Evolutionary conservation across 176 grass and related monocot species (phyloP).

Genomic region (Musa troglodytarum): DNA sequence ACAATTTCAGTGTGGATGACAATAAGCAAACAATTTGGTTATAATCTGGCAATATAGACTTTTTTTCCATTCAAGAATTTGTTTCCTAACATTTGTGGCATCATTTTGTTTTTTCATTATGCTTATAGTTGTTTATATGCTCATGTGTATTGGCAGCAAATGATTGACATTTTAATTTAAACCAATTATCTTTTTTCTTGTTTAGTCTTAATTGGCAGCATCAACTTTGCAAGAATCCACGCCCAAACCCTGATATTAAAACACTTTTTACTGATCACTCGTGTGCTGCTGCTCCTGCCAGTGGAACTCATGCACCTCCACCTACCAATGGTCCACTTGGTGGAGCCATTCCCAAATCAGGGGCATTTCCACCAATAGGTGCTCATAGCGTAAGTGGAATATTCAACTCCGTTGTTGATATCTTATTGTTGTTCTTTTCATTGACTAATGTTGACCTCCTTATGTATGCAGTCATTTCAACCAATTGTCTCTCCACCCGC

Average conservation of each 20-base stretch:
- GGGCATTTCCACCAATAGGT: slow-evolving; percentile 82
- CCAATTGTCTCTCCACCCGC: slow-evolving; percentile 86
- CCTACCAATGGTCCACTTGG: slow-evolving; percentile 82
- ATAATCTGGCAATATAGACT: background rate
- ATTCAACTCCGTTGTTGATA: background rate
- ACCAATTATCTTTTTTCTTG: background rate
- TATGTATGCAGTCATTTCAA: slow-evolving; percentile 72
- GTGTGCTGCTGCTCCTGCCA: slow-evolving; percentile 65
- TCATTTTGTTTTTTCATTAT: too few relatives aligned
- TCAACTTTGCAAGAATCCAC: slow-evolving; percentile 99
- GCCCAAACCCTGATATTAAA: slow-evolving; percentile 99
- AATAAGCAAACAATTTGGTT: background rate
- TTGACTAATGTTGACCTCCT: slow-evolving; percentile 14
- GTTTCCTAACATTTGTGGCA: too few relatives aligned
- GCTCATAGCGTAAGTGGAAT: slow-evolving; percentile 65
- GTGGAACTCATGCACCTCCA: slow-evolving; percentile 69
- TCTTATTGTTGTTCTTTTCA: background rate
- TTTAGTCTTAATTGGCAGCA: slow-evolving; percentile 97
- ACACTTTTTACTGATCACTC: slow-evolving; percentile 98
- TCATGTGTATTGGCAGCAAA: too few relatives aligned
- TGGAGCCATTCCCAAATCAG: slow-evolving; percentile 84
- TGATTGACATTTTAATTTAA: too few relatives aligned
- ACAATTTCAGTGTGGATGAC: too few relatives aligned
- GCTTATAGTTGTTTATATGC: too few relatives aligned
- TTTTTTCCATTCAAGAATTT: too few relatives aligned